These are phyloP conservation scores for Abelmoschus esculentus DNA, from an alignment of 345 rosid genomes.

Conservation along the genomic window DNA sequence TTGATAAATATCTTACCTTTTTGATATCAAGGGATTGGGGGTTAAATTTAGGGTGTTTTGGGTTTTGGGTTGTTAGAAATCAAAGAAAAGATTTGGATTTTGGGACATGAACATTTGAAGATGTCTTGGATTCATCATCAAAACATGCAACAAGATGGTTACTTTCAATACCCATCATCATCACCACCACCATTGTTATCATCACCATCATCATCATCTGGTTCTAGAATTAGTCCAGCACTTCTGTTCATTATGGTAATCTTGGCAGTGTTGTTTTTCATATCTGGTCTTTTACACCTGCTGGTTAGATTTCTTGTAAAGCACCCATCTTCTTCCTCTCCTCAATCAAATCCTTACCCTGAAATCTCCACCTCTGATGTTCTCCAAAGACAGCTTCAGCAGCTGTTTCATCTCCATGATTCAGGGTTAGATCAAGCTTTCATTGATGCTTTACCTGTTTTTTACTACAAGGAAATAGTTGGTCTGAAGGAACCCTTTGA, in stretches of 20 bases:
- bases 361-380: constrained; percentile 67
- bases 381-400: constrained; percentile 84
- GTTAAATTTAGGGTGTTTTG: not conserved
- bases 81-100: constrained; percentile 18
- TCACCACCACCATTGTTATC: constrained; percentile 19
- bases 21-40: not conserved
- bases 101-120: constrained; percentile 33
- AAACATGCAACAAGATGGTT: constrained; percentile 48
- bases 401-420: constrained; percentile 80
- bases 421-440: constrained; percentile 89
- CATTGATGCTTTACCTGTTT: constrained; percentile 82
- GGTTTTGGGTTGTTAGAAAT: constrained; percentile 26
- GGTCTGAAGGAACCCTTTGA: constrained; percentile 73
- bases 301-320: constrained; percentile 76
- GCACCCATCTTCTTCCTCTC: constrained; percentile 47
- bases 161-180: constrained; percentile 38
- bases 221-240: constrained; percentile 71
- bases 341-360: constrained; percentile 55
- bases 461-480: constrained; percentile 62
- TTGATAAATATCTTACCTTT: not conserved
- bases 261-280: constrained; percentile 69
- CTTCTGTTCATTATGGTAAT: constrained; percentile 70
- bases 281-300: constrained; percentile 74
- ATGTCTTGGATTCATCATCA: constrained; percentile 40
- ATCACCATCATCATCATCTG: constrained; percentile 32